phyloP scores from a whole-genome alignment of 257 asterid genomes.

The Solanum ossicruentum region DNA sequence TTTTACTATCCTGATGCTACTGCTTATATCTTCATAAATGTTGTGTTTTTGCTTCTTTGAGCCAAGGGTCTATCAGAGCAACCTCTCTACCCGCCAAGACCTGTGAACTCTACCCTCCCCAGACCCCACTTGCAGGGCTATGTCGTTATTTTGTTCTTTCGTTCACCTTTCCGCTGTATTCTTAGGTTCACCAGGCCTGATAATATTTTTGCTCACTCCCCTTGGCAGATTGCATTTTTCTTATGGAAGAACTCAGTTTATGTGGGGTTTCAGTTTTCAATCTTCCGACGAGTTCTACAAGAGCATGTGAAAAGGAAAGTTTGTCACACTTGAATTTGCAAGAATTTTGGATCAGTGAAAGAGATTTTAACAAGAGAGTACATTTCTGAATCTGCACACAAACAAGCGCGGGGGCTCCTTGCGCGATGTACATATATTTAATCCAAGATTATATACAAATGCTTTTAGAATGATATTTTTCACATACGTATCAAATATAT shows the following conservation, averaged over 20 bases:
- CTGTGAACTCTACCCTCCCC: background rate
- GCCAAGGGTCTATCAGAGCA: background rate
- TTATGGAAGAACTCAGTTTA: background rate
- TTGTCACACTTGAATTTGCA: background rate
- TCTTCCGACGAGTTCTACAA: background rate
- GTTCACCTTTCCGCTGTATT: background rate
- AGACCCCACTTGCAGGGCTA: background rate
- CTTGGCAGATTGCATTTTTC: background rate
- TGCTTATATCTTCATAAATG: background rate
- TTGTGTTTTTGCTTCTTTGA: background rate
- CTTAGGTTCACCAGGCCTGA: background rate
- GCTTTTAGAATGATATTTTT: too few relatives aligned
- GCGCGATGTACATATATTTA: too few relatives aligned
- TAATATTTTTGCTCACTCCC: background rate
- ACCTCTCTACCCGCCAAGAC: background rate
- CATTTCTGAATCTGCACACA: background rate
- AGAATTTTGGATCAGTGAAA: background rate
- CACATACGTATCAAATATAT: background rate
- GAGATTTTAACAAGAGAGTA: background rate
- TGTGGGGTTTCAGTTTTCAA: background rate
- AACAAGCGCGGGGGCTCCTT: background rate
- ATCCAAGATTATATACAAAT: too few relatives aligned
- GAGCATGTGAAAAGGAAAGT: background rate
- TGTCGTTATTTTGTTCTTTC: background rate
- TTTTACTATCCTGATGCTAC: constrained; percentile 1